Conservation (phyloP, 345 rosid genomes). For the Raphanus sativus region DNA sequence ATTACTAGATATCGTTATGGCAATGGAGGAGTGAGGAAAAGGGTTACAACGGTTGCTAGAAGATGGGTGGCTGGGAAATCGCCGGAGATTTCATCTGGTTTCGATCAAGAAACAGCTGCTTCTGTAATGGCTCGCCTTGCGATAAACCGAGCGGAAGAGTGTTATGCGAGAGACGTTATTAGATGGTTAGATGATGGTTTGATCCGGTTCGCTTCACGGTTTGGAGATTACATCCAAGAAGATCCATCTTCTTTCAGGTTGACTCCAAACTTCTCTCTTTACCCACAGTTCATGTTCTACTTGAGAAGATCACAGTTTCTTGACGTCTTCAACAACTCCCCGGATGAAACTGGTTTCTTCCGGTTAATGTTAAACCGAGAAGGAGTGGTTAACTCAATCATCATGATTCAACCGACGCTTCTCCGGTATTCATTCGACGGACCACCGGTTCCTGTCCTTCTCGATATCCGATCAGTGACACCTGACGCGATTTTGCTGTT, state of each 20-base stretch:
- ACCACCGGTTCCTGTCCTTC: slow-evolving; percentile 90
- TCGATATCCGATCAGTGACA: slow-evolving; percentile 77
- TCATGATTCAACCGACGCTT: slow-evolving; percentile 96
- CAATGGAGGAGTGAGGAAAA: slow-evolving; percentile 60
- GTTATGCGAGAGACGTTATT: slow-evolving; percentile 73
- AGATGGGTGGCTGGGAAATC: slow-evolving; percentile 85
- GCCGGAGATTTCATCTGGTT: slow-evolving; percentile 74
- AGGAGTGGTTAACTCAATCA: slow-evolving; percentile 81
- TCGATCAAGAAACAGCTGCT: slow-evolving; percentile 98
- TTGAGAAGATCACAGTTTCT: slow-evolving; percentile 94
- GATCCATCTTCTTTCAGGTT: slow-evolving; percentile 91
- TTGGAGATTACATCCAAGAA: slow-evolving; percentile 86
- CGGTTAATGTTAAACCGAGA: slow-evolving; percentile 86
- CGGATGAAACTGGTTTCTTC: slow-evolving; percentile 89
- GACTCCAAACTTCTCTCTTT: slow-evolving; percentile 85
- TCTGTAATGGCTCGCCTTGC: slow-evolving; percentile 94
- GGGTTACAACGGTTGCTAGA: slow-evolving; percentile 92
- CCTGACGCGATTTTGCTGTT: slow-evolving; percentile 82
- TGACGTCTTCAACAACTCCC: slow-evolving; percentile 85
- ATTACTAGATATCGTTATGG: slow-evolving; percentile 75
- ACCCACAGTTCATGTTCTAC: slow-evolving; percentile 95
- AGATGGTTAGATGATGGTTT: slow-evolving; percentile 91
- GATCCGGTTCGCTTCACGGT: slow-evolving; percentile 69
- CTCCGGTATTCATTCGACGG: slow-evolving; percentile 89
- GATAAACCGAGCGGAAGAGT: slow-evolving; percentile 68